phyloP scores from a whole-genome alignment of 805 yeast species.

The Metschnikowia aberdeeniae region DNA sequence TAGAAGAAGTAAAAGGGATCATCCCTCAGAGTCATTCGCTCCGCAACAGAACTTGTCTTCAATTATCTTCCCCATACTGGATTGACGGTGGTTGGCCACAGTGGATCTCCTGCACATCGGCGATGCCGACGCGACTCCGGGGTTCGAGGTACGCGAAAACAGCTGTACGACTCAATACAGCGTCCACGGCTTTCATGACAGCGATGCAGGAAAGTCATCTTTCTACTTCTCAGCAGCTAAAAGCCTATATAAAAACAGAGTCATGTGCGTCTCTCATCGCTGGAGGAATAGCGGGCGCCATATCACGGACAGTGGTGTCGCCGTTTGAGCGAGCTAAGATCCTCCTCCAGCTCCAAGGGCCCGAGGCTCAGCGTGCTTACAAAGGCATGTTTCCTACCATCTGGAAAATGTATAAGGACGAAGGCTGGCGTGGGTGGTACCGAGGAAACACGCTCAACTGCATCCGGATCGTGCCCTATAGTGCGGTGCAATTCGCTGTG shows the following conservation, averaged over 20 bases:
- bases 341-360: conserved; percentile 82
- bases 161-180: too few species aligned
- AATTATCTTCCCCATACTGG: too few species aligned
- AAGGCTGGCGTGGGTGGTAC: conserved; percentile 86
- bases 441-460: conserved; percentile 92
- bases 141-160: not conserved
- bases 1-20: not conserved
- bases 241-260: conserved; percentile 35
- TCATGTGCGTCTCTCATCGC: conserved; percentile 61
- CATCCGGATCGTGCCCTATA: conserved; percentile 84
- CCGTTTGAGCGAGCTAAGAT: conserved; percentile 96
- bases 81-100: too few species aligned
- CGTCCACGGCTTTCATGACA: too few species aligned
- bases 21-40: too few species aligned
- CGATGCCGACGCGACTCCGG: conserved; percentile 1
- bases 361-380: conserved; percentile 44
- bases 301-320: conserved; percentile 86
- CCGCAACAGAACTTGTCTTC: too few species aligned
- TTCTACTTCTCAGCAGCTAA: not conserved
- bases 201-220: conserved; percentile 1
- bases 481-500: conserved; percentile 89
- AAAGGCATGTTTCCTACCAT: conserved; percentile 77
- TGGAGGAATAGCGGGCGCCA: conserved; percentile 76
- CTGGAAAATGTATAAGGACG: conserved; percentile 75
- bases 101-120: too few species aligned